Evolutionary conservation across 495 filamentous ascomycete species (phyloP).

Genomic region (Chaetomium cochliodes): DNA sequence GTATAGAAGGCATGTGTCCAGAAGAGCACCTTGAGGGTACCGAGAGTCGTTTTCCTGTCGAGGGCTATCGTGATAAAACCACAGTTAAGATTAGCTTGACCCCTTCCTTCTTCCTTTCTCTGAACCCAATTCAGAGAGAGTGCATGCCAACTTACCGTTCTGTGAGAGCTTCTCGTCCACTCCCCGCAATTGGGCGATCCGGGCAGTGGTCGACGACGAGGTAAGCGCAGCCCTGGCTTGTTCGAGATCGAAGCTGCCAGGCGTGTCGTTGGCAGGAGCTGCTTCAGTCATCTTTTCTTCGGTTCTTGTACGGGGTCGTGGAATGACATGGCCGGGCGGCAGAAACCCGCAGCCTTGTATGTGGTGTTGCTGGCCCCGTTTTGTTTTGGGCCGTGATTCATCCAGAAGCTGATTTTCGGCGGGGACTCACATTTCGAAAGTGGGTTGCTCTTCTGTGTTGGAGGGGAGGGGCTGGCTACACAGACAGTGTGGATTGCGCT

Average conservation of each 20-base stretch:
- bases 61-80: constrained; percentile 32
- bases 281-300: constrained; percentile 48
- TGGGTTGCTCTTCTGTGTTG: constrained; percentile 23
- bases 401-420: constrained; percentile 29
- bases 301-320: constrained; percentile 33
- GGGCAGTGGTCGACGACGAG: constrained; percentile 50
- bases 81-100: not conserved
- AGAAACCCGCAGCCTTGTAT: constrained; percentile 18
- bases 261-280: constrained; percentile 32
- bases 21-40: constrained; percentile 69
- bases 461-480: constrained; percentile 4
- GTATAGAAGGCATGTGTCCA: constrained; percentile 82
- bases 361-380: constrained; percentile 14
- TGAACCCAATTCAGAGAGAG: not conserved
- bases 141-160: constrained; percentile 45
- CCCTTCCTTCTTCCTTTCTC: not conserved
- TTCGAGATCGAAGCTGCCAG: constrained; percentile 40
- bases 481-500: not conserved
- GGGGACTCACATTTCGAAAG: constrained; percentile 35
- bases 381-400: constrained; percentile 23
- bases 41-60: constrained; percentile 37
- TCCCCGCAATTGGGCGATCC: constrained; percentile 44
- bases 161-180: constrained; percentile 51
- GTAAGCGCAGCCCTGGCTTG: constrained; percentile 41
- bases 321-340: constrained; percentile 34